These are phyloP conservation scores for Candida chauliodis DNA, from an alignment of 805 yeast species.

Conservation along the genomic window DNA sequence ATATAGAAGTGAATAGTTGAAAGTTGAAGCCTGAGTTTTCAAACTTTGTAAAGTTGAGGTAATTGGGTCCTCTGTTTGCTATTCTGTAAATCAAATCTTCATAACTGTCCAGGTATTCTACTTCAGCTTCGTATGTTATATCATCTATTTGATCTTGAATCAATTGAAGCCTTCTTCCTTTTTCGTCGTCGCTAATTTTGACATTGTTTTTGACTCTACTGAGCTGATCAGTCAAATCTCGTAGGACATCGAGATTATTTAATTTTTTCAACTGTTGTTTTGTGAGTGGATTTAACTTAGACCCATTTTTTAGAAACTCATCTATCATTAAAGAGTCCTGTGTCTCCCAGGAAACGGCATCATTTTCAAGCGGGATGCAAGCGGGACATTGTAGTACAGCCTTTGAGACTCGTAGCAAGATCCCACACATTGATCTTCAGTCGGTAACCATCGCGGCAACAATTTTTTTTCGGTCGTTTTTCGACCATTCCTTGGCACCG, in stretches of 20 bases:
- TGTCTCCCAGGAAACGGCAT: slow-evolving; percentile 10
- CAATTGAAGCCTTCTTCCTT: slow-evolving; percentile 11
- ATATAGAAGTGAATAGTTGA: slow-evolving; percentile 63
- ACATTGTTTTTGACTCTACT: slow-evolving; percentile 25
- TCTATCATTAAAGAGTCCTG: slow-evolving; percentile 2
- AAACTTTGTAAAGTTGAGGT: slow-evolving; percentile 19
- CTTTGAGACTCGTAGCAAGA: slow-evolving; percentile 33
- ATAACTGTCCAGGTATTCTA: not conserved
- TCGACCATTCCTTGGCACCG: too few relatives aligned
- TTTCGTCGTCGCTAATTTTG: slow-evolving; percentile 16
- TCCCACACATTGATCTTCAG: slow-evolving; percentile 61
- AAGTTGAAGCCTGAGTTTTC: slow-evolving; percentile 10
- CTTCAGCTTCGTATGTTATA: slow-evolving; percentile 7
- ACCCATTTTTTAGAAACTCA: slow-evolving; percentile 7
- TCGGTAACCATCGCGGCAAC: too few relatives aligned
- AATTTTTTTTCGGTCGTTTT: too few relatives aligned
- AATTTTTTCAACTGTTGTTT: slow-evolving; percentile 24
- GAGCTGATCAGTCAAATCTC: slow-evolving; percentile 23
- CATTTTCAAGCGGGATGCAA: slow-evolving; percentile 4
- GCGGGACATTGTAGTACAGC: slow-evolving; percentile 3
- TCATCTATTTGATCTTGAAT: slow-evolving; percentile 15
- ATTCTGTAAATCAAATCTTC: slow-evolving; percentile 39
- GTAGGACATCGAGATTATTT: slow-evolving; percentile 21
- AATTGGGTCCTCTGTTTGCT: slow-evolving; percentile 65
- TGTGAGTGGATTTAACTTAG: slow-evolving; percentile 8